Base-by-base conservation (phyloP, 208 protist species). In the Leishmania guyanensis region DNA sequence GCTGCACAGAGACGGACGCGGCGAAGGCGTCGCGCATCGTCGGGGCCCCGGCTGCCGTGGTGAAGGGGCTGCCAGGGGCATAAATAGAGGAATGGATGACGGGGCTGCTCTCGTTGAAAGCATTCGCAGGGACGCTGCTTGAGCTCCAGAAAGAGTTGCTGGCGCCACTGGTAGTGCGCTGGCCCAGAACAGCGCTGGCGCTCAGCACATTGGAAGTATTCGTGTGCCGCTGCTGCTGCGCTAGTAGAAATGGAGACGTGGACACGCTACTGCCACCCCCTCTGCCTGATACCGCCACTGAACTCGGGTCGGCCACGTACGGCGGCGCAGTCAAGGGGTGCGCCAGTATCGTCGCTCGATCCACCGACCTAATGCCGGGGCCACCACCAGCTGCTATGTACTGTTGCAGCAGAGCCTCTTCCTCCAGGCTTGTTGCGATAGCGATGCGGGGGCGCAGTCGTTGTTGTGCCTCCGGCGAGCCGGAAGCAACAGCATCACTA, bases 1-100 rank as follows among this genome's bases (percentile, higher is more conserved):
- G 83, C 79, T 93, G 85, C 62, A 82, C 83, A 51, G 88, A 74
- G 0, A 84, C 26, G 22, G 81, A 86, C 8, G 80, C 84, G 26
- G 80, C 76, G 39, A 86, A 39, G 50, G 84, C 80, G 62, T 88
- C 84, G 17, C 71, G 84, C 79, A 75, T 39, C 62, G 58, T 46
- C 14, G 79, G 62, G 43, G 56, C 56, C 14, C 46, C 68, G 50
- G 48, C n/a, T 17, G 66, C 46, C n/a, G 50, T 64, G 75, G 77
- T 69, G 51, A 79, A 62, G 33, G 73, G 74, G 50, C 56, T 51
- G 65, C 50, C 46, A 43, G 39, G n/a, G 51, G 46, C 43, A 46
- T 46, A 60, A 36, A 77, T 3, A 0, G 73, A 66, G 56, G 73
- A 39, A 39, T 68, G 50, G 43, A 16, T 54, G 36, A 69, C 46